Percentiles rank a stretch among this genome's conserved stretches.
Conservation (phyloP, 2,329 filamentous ascomycete genomes). For the Fusarium brachygibbosum region DNA sequence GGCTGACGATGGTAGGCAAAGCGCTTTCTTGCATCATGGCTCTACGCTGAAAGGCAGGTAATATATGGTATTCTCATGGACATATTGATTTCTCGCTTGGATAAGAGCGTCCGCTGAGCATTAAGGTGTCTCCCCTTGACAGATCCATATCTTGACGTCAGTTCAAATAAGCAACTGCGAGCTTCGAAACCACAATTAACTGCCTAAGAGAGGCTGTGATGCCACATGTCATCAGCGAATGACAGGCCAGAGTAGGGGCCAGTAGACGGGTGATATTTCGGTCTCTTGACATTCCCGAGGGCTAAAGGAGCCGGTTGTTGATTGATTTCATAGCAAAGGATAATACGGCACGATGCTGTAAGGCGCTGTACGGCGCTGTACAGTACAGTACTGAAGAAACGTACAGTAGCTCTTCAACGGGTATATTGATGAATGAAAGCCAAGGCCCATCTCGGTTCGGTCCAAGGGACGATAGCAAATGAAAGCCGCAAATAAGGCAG, state of each 20-base stretch:
- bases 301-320: conserved; percentile 43
- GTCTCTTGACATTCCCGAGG: conserved; percentile 45
- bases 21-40: conserved; percentile 7
- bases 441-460: conserved; percentile 47
- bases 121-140: neutral
- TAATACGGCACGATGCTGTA: neutral
- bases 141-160: neutral
- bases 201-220: conserved; percentile 14
- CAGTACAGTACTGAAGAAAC: too few relatives aligned
- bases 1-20: conserved; percentile 19
- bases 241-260: conserved; percentile 15
- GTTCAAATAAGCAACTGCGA: neutral
- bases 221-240: conserved; percentile 21
- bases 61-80: neutral
- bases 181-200: neutral
- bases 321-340: conserved; percentile 1
- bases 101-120: neutral
- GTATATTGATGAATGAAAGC: conserved; percentile 17
- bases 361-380: neutral
- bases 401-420: neutral
- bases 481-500: conserved; percentile 13
- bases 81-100: neutral
- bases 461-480: conserved; percentile 46
- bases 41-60: neutral
- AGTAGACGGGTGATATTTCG: conserved; percentile 8